Evolutionary conservation across 306 rosid species (phyloP).

Genomic region (Fragaria nilgerrensis): DNA sequence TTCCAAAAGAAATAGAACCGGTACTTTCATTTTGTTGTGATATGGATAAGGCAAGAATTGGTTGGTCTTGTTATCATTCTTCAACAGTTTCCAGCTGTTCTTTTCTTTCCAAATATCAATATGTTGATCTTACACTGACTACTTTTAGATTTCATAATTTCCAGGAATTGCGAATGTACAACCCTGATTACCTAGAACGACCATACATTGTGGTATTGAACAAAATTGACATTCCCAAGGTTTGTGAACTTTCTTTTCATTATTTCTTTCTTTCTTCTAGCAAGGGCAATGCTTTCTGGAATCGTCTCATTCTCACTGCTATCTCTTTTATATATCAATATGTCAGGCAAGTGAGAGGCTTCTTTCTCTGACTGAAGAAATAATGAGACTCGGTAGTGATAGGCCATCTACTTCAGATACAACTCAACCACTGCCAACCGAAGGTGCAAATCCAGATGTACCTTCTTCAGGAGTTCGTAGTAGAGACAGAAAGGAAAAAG

Average conservation of each 20-base stretch:
- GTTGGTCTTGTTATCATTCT: not conserved
- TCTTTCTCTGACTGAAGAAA: conserved; percentile 56
- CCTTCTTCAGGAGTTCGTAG: conserved; percentile 12
- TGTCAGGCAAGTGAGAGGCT: conserved; percentile 70
- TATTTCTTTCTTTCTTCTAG: not conserved
- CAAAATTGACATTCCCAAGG: conserved; percentile 93
- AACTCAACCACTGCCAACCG: conserved; percentile 29
- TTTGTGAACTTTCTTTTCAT: conserved; percentile 25
- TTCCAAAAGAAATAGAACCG: not conserved
- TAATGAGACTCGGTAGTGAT: conserved; percentile 62
- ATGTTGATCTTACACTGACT: conserved; percentile 18
- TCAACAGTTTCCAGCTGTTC: not conserved
- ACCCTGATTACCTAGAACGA: conserved; percentile 88
- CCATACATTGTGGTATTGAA: conserved; percentile 88
- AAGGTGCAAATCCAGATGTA: conserved; percentile 28
- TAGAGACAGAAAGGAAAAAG: conserved; percentile 45
- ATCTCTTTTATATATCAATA: not conserved
- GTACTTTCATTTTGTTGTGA: not conserved
- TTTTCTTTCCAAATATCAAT: not conserved
- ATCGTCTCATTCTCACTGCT: not conserved
- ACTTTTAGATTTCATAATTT: conserved; percentile 26
- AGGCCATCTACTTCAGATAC: conserved; percentile 31
- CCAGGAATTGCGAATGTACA: conserved; percentile 97
- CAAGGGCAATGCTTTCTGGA: not conserved
- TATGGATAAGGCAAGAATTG: not conserved